A percentile compares a stretch with the other conserved stretches of the same genome.
phyloP scores from a whole-genome alignment of 2,329 filamentous ascomycete species.

The Exophiala calicioides region DNA sequence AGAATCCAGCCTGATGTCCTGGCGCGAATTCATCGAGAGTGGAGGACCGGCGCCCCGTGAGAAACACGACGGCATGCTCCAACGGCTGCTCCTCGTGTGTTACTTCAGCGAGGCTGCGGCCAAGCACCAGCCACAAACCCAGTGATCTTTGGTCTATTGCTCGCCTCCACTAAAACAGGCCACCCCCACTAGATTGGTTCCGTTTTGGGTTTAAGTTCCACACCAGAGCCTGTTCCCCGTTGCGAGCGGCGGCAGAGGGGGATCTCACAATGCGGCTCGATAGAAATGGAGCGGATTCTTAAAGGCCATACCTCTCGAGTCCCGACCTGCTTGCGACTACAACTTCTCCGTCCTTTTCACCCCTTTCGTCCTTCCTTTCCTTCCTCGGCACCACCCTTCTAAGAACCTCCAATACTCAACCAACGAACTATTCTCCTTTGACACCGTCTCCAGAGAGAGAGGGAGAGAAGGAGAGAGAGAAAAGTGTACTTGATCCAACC shows the following conservation, averaged over 20 bases:
- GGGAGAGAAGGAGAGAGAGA: no score
- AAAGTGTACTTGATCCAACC: no score
- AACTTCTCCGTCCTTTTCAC: neutral
- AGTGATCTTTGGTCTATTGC: neutral
- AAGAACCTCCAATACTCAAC: no score
- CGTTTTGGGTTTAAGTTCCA: constrained; percentile 18
- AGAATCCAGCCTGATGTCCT: constrained; percentile 27
- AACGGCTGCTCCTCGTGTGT: constrained; percentile 23
- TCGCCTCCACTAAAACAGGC: no score
- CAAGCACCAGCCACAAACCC: neutral
- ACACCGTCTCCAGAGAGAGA: neutral
- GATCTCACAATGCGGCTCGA: constrained; percentile 1
- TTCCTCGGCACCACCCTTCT: neutral
- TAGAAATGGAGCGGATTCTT: neutral
- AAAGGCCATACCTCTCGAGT: neutral
- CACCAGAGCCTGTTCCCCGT: no score
- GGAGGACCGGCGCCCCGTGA: constrained; percentile 16
- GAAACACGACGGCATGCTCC: constrained; percentile 23
- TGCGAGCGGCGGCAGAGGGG: no score
- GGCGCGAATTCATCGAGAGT: constrained; percentile 25
- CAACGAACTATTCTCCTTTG: constrained; percentile 2
- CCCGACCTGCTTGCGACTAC: neutral
- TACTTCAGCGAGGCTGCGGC: constrained; percentile 23
- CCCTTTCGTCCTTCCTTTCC: neutral
- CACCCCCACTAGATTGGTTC: no score